Base-by-base conservation (phyloP, 2,329 filamentous ascomycete genomes). In the Aspergillus tanneri region DNA sequence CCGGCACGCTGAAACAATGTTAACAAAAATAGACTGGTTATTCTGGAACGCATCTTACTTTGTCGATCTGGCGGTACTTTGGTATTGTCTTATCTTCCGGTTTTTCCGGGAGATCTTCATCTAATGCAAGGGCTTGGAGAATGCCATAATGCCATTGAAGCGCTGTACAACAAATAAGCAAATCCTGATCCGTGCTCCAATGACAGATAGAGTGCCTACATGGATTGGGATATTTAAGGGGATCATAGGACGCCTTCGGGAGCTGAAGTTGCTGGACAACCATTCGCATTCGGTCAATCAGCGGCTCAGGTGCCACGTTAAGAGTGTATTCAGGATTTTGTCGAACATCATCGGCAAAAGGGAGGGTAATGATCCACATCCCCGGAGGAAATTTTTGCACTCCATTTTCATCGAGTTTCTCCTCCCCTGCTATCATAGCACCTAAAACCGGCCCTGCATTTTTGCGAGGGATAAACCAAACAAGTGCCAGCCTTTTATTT, bases 141-240 rank as follows among this genome's bases (percentile, higher is more conserved):
- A 99, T 95, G 53, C 84, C 86, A 75, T 97, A 99, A 72, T 97
- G 93, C 91, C 92, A 99, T 71, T 99, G 93, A 19, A 99, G 77
- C 7, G 88, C 81, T 64, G 41, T 5, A 11, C n/a, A 11, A 12
- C 4, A 6, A 23, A 55, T 54, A 32, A 41, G 23, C 24, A 36
- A 11, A 18, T 11, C 18, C 27, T 45, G 34, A 19, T 21, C 21
- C 45, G 19, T 44, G 25, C 18, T 14, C 28, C 9, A 5, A 3
- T 9, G 6, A 4, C 16, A 4, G 9, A 1, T 10, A 28, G n/a
- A n/a, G 2, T 16, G 3, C 70, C 53, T 59, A 72, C 73, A 65
- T 8, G 91, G 90, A 53, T 99, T 99, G 0, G 93, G 89, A 62
- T 96, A 97, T 62, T 87, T 93, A 1, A 77, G 75, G 1, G 92